Conservation (phyloP, 2,329 filamentous ascomycete genomes). For the Truncatella angustata region DNA sequence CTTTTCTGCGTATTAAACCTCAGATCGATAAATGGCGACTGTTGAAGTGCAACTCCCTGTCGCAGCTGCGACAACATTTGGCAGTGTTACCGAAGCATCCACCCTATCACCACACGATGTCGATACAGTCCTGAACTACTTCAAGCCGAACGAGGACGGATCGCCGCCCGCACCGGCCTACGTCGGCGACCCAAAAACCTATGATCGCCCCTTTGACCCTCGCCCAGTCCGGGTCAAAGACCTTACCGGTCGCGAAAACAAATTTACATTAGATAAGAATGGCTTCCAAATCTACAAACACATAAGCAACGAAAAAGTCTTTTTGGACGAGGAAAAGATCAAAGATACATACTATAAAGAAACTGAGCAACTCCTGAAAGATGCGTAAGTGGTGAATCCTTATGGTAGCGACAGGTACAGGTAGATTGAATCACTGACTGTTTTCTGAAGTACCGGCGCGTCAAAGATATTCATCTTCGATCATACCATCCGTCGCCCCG, state of each 20-base stretch:
- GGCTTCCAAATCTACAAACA: constrained; percentile 35
- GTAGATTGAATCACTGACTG: background rate
- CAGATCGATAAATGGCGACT: constrained; percentile 28
- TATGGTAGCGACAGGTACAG: background rate
- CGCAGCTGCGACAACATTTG: constrained; percentile 15
- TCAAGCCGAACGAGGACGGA: constrained; percentile 39
- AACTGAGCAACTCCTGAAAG: constrained; percentile 64
- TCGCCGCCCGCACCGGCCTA: constrained; percentile 36
- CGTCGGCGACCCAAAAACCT: constrained; percentile 32
- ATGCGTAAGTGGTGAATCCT: constrained; percentile 38
- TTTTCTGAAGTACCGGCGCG: constrained; percentile 46
- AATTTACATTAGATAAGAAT: constrained; percentile 36
- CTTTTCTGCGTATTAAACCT: no score
- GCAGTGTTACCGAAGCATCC: constrained; percentile 12
- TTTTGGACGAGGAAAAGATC: constrained; percentile 58
- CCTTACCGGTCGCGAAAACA: constrained; percentile 32
- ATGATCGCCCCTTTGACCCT: constrained; percentile 23
- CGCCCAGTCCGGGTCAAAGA: constrained; percentile 33
- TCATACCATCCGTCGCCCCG: constrained; percentile 47
- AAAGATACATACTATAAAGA: constrained; percentile 69
- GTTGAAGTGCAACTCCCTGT: constrained; percentile 23
- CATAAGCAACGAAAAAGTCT: constrained; percentile 32
- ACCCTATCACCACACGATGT: constrained; percentile 26
- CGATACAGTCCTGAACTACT: constrained; percentile 35
- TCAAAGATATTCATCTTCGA: constrained; percentile 55